Conservation (phyloP, 2,329 filamentous ascomycete species). For the Epichloe aotearoae region DNA sequence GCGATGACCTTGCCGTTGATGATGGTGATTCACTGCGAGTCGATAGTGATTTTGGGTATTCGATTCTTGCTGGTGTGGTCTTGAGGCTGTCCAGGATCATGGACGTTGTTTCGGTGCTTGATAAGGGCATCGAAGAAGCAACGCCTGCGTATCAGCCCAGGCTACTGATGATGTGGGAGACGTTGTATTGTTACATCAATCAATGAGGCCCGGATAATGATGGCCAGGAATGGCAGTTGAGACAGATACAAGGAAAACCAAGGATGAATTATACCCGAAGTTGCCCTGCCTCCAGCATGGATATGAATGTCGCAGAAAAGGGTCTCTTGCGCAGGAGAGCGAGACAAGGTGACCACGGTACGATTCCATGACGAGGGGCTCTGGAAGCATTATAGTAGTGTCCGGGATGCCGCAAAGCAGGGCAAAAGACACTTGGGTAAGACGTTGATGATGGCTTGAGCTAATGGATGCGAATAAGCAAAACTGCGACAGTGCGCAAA, state of each 20-base stretch:
- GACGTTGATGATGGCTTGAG: conserved; percentile 1
- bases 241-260: not conserved
- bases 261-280: not conserved
- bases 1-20: conserved; percentile 9
- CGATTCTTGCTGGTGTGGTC: not conserved
- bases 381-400: conserved; percentile 5
- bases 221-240: not conserved
- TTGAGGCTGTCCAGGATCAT: conserved; percentile 2
- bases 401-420: conserved; percentile 2
- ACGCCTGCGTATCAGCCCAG: conserved; percentile 4
- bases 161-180: conserved; percentile 1
- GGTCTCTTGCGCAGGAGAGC: not conserved
- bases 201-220: not conserved
- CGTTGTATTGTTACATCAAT: conserved; percentile 4
- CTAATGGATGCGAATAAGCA: conserved; percentile 4
- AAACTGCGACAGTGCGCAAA: conserved; percentile 6
- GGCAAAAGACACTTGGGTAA: conserved; percentile 1
- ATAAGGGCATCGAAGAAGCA: conserved; percentile 4
- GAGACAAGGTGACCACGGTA: conserved; percentile 4
- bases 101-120: conserved; percentile 2
- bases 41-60: not conserved
- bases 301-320: conserved; percentile 3
- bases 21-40: conserved; percentile 3
- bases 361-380: conserved; percentile 3
- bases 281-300: not conserved